phyloP scores from a whole-genome alignment of 495 filamentous ascomycete species.

The Xylaria venustula region DNA sequence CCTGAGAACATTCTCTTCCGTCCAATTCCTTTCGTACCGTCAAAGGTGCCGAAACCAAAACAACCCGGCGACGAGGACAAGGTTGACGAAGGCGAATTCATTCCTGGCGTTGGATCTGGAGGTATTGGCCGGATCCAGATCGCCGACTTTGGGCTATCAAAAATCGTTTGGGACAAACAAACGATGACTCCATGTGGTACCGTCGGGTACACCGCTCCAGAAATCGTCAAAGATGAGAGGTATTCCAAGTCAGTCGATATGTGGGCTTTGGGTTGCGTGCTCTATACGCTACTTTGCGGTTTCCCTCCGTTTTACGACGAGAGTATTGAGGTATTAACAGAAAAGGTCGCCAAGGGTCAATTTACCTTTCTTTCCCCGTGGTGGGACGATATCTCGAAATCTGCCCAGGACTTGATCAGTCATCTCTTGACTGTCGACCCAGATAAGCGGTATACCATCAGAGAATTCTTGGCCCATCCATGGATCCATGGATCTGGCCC shows the following conservation, averaged over 20 bases:
- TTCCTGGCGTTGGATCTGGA: slow-evolving; percentile 77
- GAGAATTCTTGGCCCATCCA: slow-evolving; percentile 84
- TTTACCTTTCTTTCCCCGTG: slow-evolving; percentile 98
- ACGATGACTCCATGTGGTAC: slow-evolving; percentile 99
- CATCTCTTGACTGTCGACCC: slow-evolving; percentile 93
- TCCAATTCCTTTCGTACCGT: slow-evolving; percentile 76
- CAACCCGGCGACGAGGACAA: slow-evolving; percentile 93
- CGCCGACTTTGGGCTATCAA: slow-evolving; percentile 95
- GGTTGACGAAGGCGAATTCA: slow-evolving; percentile 93
- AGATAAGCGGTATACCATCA: slow-evolving; percentile 84
- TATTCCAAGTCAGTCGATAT: slow-evolving; percentile 99
- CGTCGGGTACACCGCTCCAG: slow-evolving; percentile 97
- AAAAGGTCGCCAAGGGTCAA: slow-evolving; percentile 95
- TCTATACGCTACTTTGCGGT: slow-evolving; percentile 94
- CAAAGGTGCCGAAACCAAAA: slow-evolving; percentile 72
- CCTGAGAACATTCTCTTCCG: slow-evolving; percentile 96
- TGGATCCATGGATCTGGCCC: slow-evolving; percentile 72
- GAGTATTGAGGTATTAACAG: slow-evolving; percentile 93
- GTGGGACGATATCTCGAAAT: slow-evolving; percentile 99
- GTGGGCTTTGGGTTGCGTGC: slow-evolving; percentile 97
- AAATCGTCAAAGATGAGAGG: slow-evolving; percentile 97
- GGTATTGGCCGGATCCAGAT: slow-evolving; percentile 96
- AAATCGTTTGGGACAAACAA: slow-evolving; percentile 96
- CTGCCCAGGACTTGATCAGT: slow-evolving; percentile 89
- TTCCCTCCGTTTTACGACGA: slow-evolving; percentile 99